Evolutionary conservation across 2,329 filamentous ascomycete genomes (phyloP), one percentile per base, ranked within the genome.

Genomic region (Immersiporthe knoxdaviesiana): DNA sequence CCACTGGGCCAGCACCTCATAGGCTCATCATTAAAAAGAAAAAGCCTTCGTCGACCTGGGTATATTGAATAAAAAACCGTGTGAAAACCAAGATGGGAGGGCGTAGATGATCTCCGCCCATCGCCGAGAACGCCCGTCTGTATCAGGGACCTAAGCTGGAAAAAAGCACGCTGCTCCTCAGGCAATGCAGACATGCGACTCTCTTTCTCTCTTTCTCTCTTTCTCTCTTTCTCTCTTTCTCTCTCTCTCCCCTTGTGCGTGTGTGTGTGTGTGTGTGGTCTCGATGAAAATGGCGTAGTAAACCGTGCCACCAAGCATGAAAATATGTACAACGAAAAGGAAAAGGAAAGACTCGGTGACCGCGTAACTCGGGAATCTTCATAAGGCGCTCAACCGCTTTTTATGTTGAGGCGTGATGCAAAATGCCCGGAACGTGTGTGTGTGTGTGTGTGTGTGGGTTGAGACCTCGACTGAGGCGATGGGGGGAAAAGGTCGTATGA

Each of bases 21-120:
- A 63, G 27, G 72, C 76, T 78, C 75, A 74, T 76, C 75, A 71
- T 74, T 72, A 73, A 70, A 75, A 69, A 73, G 75, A 78, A 78
- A 78, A 75, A 76, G 76, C 76, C 73, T 72, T 74, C 71, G 72
- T 72, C 74, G 76, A 76, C 74, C 73, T 73, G 78, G 80, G 80
- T 82, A 82, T 82, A 82, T 79, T 78, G 73, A 78, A 66, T 56
- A 8, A 78, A 75, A 74, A 76, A 76, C 72, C 76, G 76, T 74
- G 77, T 79, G 35, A 79, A 79, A 79, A 76, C 72, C 74, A 79
- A 79, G 30, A 74, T 74, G 74, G 76, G 73, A 76, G 75, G 74
- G 76, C 72, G 35, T 71, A 72, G 44, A 62, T 72, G 75, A 44
- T 14, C 47, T 67, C 71, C 66, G 59, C 73, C 44, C 62, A 72